phyloP scores from a whole-genome alignment of 2,329 filamentous ascomycete species.

The Huntiella moniliformis region DNA sequence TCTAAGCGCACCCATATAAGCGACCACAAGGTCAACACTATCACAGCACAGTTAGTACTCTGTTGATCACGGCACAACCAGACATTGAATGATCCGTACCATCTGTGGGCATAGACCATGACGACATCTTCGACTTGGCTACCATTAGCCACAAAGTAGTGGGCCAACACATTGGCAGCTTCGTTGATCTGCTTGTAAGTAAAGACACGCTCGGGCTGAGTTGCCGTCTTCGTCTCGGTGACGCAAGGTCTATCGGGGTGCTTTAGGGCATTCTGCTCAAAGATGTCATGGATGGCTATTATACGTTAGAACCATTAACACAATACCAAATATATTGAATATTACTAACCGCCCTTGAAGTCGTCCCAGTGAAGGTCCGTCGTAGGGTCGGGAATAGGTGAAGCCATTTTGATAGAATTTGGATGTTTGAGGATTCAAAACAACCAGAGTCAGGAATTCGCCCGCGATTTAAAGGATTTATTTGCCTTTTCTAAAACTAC shows the following conservation, averaged over 20 bases:
- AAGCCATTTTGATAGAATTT: conserved; percentile 8
- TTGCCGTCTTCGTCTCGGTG: conserved; percentile 27
- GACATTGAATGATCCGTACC: conserved; percentile 23
- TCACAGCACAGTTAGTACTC: conserved; percentile 2
- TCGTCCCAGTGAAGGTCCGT: conserved; percentile 47
- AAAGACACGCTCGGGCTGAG: conserved; percentile 41
- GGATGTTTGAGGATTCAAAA: no score
- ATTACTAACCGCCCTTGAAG: conserved; percentile 29
- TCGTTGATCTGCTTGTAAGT: conserved; percentile 78
- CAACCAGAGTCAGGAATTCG: no score
- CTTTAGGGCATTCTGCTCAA: conserved; percentile 43
- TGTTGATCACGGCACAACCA: no score
- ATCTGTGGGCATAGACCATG: conserved; percentile 76
- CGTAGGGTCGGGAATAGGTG: conserved; percentile 41
- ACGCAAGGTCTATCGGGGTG: conserved; percentile 43
- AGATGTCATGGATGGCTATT: conserved; percentile 49
- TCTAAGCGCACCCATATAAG: conserved; percentile 56
- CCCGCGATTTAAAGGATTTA: no score
- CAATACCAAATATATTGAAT: not conserved
- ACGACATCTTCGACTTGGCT: conserved; percentile 68
- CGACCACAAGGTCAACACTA: conserved; percentile 40
- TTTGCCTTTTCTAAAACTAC: no score
- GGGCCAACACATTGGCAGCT: conserved; percentile 60
- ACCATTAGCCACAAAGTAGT: conserved; percentile 58
- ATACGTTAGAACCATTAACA: not conserved